These are phyloP conservation scores for Actinidia arguta DNA, from an alignment of 179 eudicot genomes.

Conservation along the genomic window DNA sequence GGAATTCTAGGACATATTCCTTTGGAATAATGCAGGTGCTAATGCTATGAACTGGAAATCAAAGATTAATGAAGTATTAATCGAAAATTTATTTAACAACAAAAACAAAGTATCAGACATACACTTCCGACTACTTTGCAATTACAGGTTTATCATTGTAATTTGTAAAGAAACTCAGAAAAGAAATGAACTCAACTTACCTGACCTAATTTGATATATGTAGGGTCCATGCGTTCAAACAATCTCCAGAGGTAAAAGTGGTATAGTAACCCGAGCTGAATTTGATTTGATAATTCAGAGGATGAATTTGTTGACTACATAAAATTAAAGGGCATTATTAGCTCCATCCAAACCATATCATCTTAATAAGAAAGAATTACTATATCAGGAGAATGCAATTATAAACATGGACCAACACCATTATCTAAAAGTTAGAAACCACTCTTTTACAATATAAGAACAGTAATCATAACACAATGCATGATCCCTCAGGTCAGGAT, in stretches of 20 bases:
- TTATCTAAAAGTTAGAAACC: background rate
- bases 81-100: constrained; percentile 2
- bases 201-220: constrained; percentile 97
- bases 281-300: constrained; percentile 64
- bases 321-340: constrained; percentile 21
- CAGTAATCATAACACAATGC: background rate
- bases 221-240: constrained; percentile 98
- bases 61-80: constrained; percentile 23
- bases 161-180: background rate
- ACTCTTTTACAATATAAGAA: background rate
- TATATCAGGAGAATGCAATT: background rate
- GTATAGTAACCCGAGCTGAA: constrained; percentile 84
- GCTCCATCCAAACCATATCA: background rate
- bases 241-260: constrained; percentile 85
- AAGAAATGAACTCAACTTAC: constrained; percentile 38
- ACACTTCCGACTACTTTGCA: background rate
- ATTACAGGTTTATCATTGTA: background rate
- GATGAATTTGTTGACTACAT: constrained; percentile 70
- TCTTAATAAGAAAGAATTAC: background rate
- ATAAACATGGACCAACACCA: background rate
- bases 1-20: constrained; percentile 93
- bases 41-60: constrained; percentile 84
- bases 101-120: background rate
- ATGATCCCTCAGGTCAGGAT: background rate
- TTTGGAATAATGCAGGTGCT: constrained; percentile 95